Conservation (phyloP, 495 filamentous ascomycete genomes). For the Letharia lupina region DNA sequence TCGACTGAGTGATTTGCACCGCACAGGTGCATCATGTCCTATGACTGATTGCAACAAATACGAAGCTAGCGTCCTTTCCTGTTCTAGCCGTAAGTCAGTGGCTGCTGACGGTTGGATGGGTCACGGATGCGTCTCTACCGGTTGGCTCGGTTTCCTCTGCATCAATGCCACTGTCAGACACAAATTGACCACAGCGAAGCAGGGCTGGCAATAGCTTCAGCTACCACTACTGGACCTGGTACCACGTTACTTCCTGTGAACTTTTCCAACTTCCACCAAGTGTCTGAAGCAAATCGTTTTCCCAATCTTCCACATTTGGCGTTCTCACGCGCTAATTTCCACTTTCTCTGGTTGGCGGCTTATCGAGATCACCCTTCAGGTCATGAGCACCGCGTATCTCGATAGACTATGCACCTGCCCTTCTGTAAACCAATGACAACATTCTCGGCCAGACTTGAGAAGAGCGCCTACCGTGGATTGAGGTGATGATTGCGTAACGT, state of each 20-base stretch:
- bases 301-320: not conserved
- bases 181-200: not conserved
- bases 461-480: not conserved
- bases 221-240: not conserved
- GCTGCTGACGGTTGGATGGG: not conserved
- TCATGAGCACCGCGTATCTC: not conserved
- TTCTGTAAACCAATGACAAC: not conserved
- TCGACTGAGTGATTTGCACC: constrained; percentile 17
- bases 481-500: not conserved
- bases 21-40: not conserved
- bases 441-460: not conserved
- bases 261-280: not conserved
- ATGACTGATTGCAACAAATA: constrained; percentile 4
- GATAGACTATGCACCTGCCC: not conserved
- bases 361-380: not conserved
- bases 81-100: not conserved
- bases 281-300: not conserved
- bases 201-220: not conserved
- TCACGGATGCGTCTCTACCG: not conserved
- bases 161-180: not conserved
- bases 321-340: constrained; percentile 1
- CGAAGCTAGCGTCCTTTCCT: not conserved
- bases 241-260: not conserved
- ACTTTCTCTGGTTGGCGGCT: not conserved
- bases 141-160: not conserved